Evolutionary conservation across 805 yeast genomes (phyloP), one percentile per base, ranked within the genome.

Genomic region (Lipomyces yamadae): DNA sequence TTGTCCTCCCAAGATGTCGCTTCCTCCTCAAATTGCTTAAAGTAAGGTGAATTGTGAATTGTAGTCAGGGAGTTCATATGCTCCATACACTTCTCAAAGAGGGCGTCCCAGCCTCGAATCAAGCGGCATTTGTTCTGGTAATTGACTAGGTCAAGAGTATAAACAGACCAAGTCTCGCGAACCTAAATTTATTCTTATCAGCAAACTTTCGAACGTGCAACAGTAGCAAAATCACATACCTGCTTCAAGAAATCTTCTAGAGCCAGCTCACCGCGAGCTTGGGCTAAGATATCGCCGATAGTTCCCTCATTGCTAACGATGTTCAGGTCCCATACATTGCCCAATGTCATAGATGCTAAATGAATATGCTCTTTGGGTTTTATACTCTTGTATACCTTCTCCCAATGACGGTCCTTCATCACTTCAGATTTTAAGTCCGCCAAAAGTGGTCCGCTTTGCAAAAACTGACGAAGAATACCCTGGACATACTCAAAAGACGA

Each of bases 231-330:
- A 10, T 48, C 11, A 53, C 58, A 6, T 56, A 63, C 70, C 1
- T 77, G 73, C 1, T 71, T 72, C 6, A 94, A 74, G 3, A 87
- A 83, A 10, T 82, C 84, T 61, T 89, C 90, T 2, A 94, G 78
- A 0, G 84, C 80, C 65, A 83, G 81, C 74, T 94, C 98, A 2
- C 91, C 89, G 66, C 84, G 85, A 0, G 98, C 97, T 65, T 83
- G 84, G 0, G 81, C 80, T 1, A 91, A 71, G 0, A 89, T 76
- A 0, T 82, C 76, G 52, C 81, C 82, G 5, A 93, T 78, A 0
- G 74, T 66, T 1, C 70, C 69, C 56, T 83, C 85, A 74, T 90
- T 83, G 2, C 78, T 66, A 0, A 67, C 33, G 15, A 89, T 74
- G 53, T 87, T 78, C 56, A 92, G 75, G 48, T 81, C 81, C 85